A percentile compares a stretch with the other conserved stretches of the same genome.
These are phyloP conservation scores for Globisporangium canariense DNA, from an alignment of 352 stramenopile species.

Conservation along the genomic window DNA sequence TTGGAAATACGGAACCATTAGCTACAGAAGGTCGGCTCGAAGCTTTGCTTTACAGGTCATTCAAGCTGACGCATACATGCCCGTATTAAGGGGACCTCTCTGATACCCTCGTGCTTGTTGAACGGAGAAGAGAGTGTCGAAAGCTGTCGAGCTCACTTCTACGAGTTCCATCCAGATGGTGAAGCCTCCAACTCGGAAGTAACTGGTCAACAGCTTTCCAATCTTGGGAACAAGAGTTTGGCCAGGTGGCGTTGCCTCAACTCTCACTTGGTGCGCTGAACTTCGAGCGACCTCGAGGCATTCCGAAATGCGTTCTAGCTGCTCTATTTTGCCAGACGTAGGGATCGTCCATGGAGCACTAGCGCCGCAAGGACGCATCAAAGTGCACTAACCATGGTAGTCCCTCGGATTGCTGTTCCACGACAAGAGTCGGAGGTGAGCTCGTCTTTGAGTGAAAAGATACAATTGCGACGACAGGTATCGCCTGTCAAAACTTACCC, in stretches of 20 bases:
- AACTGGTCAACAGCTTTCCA: neutral
- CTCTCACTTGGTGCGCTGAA: neutral
- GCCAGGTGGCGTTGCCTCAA: neutral
- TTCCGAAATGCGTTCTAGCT: slow-evolving; percentile 3
- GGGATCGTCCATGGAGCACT: too few relatives aligned
- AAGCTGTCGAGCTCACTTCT: slow-evolving; percentile 32
- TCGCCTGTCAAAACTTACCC: too few relatives aligned
- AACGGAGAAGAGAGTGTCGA: slow-evolving; percentile 17
- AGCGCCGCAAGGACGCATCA: too few relatives aligned
- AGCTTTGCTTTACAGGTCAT: slow-evolving; percentile 36
- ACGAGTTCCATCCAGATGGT: slow-evolving; percentile 28
- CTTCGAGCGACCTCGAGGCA: slow-evolving; percentile 6
- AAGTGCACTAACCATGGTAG: too few relatives aligned
- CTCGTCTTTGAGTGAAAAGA: too few relatives aligned
- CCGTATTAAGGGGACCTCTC: slow-evolving; percentile 37
- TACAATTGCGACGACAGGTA: too few relatives aligned
- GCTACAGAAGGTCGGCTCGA: slow-evolving; percentile 22
- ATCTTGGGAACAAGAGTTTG: neutral
- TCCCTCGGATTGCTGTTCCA: too few relatives aligned
- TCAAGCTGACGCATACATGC: slow-evolving; percentile 35
- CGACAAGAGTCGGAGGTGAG: too few relatives aligned
- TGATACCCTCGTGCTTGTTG: slow-evolving; percentile 29
- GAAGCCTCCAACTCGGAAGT: neutral
- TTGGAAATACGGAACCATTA: too few relatives aligned
- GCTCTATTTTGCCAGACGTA: too few relatives aligned